These are phyloP conservation scores for Silene vulgaris DNA, from an alignment of 179 eudicot genomes.

Conservation along the genomic window DNA sequence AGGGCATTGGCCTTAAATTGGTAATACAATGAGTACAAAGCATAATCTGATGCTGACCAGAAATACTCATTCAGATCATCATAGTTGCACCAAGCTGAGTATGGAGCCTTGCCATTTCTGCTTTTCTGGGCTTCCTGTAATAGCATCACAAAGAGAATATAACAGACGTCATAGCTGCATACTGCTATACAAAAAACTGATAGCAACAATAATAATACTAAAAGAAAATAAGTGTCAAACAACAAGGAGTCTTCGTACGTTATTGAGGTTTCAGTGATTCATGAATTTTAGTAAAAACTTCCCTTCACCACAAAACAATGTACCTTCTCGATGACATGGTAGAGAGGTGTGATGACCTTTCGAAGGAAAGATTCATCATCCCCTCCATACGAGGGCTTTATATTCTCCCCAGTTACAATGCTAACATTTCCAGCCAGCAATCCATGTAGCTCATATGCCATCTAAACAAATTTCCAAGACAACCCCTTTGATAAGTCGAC, in stretches of 20 bases:
- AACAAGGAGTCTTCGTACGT: background rate
- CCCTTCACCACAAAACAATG: conserved; percentile 40
- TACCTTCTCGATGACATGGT: conserved; percentile 87
- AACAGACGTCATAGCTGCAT: conserved; percentile 9
- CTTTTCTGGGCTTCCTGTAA: conserved; percentile 77
- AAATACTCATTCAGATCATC: conserved; percentile 94
- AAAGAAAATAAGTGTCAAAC: background rate
- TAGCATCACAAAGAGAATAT: conserved; percentile 23
- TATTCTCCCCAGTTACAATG: conserved; percentile 95
- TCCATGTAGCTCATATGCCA: conserved; percentile 99
- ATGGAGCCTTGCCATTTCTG: conserved; percentile 82
- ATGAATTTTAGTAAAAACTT: conserved; percentile 21
- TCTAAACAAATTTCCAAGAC: conserved; percentile 40
- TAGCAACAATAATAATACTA: background rate
- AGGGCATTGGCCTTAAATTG: background rate
- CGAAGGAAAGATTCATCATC: conserved; percentile 92
- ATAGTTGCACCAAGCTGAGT: conserved; percentile 89
- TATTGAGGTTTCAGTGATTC: background rate
- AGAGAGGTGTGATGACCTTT: conserved; percentile 88
- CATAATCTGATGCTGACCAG: conserved; percentile 46
- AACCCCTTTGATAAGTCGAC: conserved; percentile 13
- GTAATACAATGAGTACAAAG: conserved; percentile 1
- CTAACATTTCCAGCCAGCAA: conserved; percentile 97
- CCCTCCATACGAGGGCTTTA: conserved; percentile 98
- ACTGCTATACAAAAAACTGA: background rate